Evolutionary conservation across 2,329 filamentous ascomycete genomes (phyloP).

Genomic region (Sordariomycetes sp.): DNA sequence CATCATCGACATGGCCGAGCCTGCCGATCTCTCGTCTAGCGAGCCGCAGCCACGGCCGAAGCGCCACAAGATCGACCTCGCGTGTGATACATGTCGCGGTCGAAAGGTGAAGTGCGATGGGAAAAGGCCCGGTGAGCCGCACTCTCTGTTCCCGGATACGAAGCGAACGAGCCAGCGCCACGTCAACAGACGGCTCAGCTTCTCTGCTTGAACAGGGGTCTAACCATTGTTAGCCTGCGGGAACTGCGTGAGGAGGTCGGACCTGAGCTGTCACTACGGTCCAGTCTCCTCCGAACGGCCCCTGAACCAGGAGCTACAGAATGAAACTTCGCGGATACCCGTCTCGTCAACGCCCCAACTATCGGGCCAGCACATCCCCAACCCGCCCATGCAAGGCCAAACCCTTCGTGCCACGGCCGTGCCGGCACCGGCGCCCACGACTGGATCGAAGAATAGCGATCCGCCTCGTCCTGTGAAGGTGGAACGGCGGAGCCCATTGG

Average conservation of each 20-base stretch:
- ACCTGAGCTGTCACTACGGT: constrained; percentile 16
- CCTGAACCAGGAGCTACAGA: neutral
- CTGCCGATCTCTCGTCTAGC: neutral
- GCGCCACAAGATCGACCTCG: constrained; percentile 30
- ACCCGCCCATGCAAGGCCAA: neutral
- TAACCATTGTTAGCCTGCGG: constrained; percentile 16
- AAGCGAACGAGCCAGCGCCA: neutral
- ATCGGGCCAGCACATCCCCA: neutral
- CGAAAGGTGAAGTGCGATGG: constrained; percentile 32
- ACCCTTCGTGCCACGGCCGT: neutral
- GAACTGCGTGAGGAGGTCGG: constrained; percentile 18
- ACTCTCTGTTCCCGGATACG: neutral
- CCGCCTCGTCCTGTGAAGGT: neutral
- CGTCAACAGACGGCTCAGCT: neutral
- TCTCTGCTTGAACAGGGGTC: neutral
- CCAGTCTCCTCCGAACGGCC: neutral
- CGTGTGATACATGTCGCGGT: constrained; percentile 28
- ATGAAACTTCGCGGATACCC: neutral
- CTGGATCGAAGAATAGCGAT: no score
- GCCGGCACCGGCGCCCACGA: no score
- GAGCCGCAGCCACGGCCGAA: constrained; percentile 14
- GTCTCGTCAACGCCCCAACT: neutral
- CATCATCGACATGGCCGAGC: neutral
- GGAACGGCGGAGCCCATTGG: constrained; percentile 15
- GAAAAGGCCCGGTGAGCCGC: constrained; percentile 20